Conservation (phyloP, 176 grass and related monocot species). For the Dendrocalamus sinicus region DNA sequence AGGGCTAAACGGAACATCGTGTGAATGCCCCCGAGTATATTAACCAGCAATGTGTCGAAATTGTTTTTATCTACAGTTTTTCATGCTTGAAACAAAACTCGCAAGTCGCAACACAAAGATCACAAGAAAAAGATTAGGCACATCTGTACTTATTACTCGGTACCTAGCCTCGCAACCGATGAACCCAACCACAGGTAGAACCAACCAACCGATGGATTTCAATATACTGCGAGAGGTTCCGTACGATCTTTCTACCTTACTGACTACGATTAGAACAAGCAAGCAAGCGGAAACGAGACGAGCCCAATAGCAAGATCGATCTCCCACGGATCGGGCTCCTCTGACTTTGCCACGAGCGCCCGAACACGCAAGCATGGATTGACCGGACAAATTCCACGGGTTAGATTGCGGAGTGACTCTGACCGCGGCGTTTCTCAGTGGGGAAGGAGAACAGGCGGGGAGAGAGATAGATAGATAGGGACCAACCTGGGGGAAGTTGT, state of each 20-base stretch:
- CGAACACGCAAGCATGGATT: background rate
- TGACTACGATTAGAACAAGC: background rate
- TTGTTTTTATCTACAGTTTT: background rate
- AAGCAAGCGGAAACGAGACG: background rate
- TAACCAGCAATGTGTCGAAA: background rate
- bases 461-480: background rate
- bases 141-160: background rate
- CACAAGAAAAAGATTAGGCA: background rate
- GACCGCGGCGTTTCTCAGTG: background rate
- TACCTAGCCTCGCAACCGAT: background rate
- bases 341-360: background rate
- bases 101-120: background rate
- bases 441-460: background rate
- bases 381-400: background rate
- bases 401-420: background rate
- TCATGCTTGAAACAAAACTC: background rate
- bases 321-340: background rate
- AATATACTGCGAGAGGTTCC: background rate
- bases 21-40: background rate
- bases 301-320: background rate
- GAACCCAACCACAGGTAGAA: background rate
- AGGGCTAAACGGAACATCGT: background rate
- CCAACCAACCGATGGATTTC: background rate
- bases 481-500: slow-evolving; percentile 39
- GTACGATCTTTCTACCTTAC: background rate